Percentiles rank a stretch among this genome's conserved stretches.
These are phyloP conservation scores for Climacium dendroides DNA, from an alignment of 225 moss, liverwort and hornwort genomes.

Conservation along the genomic window DNA sequence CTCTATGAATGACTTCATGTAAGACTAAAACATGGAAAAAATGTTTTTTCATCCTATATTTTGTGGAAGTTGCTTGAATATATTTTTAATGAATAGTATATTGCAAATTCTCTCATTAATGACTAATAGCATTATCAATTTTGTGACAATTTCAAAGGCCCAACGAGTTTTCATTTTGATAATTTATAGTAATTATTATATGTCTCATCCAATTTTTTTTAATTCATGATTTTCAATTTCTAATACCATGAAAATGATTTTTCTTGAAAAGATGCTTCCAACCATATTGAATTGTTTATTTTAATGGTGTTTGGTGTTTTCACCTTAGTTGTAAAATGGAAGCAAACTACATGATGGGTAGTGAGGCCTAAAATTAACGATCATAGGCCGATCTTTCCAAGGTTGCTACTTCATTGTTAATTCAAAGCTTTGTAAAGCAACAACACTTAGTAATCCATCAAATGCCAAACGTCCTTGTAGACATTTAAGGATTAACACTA, in stretches of 20 bases:
- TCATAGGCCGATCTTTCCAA: accelerated
- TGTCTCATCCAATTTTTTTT: not conserved
- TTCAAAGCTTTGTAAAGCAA: too few species aligned
- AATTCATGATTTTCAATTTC: not conserved
- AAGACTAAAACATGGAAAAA: too few species aligned
- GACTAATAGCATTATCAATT: too few species aligned
- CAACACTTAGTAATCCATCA: too few species aligned
- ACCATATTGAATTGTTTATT: not conserved
- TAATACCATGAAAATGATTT: not conserved
- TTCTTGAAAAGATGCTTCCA: not conserved
- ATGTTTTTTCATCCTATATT: too few species aligned
- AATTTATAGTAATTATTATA: not conserved
- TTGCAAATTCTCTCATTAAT: too few species aligned
- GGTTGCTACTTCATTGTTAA: not conserved
- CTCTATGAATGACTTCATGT: not conserved
- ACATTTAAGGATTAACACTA: too few species aligned
- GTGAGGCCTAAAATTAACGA: accelerated
- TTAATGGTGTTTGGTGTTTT: not conserved
- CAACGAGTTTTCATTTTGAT: not conserved
- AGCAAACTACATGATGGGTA: not conserved
- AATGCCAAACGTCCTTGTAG: too few species aligned
- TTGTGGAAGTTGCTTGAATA: too few species aligned
- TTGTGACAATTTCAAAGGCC: not conserved
- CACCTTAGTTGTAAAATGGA: not conserved
- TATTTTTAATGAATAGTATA: too few species aligned